Conservation (phyloP, 208 protist species). For the Vickermania ingenoplastis region DNA sequence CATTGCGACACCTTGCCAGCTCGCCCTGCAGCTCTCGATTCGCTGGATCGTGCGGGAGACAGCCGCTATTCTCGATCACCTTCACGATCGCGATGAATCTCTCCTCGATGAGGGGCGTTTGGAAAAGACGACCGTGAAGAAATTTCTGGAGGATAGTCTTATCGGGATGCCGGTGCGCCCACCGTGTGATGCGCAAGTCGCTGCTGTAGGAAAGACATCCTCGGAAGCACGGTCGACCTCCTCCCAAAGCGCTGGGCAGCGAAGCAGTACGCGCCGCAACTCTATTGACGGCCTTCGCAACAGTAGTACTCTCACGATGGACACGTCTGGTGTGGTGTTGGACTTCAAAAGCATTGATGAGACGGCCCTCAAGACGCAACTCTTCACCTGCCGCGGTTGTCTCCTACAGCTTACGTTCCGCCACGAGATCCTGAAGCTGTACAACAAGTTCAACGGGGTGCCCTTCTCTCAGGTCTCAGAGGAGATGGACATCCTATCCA, state of each 20-base stretch:
- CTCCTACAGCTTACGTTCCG: not conserved
- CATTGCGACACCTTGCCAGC: not conserved
- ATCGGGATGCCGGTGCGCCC: not conserved
- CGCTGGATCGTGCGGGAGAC: not conserved
- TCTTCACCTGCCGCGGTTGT: not conserved
- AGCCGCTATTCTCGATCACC: not conserved
- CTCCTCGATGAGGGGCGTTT: not conserved
- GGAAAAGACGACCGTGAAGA: not conserved
- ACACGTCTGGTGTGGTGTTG: not conserved
- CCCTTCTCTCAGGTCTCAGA: conserved; percentile 2
- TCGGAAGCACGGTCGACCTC: not conserved
- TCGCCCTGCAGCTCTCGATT: not conserved
- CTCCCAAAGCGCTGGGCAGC: not conserved
- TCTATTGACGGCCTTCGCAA: not conserved
- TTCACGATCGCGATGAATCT: not conserved
- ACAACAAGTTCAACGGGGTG: not conserved
- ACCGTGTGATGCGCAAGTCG: too few species aligned
- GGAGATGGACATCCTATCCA: not conserved
- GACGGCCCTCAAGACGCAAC: not conserved
- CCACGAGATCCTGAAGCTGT: not conserved
- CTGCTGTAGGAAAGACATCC: not conserved
- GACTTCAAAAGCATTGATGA: not conserved
- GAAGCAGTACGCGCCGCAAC: not conserved
- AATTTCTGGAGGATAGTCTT: not conserved
- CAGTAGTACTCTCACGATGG: too few species aligned